Evolutionary conservation across 441 rosid genomes (phyloP), one percentile per base, ranked within the genome.

Genomic region (Hypseocharis bilobata): DNA sequence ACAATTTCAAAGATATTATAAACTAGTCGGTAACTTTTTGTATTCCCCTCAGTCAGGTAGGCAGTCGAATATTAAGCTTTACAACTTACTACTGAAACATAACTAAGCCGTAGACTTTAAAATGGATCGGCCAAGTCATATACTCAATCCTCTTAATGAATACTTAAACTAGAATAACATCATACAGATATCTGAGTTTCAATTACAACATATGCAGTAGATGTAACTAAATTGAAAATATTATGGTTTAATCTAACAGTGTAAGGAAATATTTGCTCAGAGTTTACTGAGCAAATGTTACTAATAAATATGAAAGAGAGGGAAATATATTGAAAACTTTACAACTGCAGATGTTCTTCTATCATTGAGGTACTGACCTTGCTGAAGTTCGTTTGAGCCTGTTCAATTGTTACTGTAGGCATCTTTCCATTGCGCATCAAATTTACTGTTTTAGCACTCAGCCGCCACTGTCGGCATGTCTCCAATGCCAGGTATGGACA

Each of bases 381-480:
- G 78, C 84, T 80, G 40, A 83, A 94, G 74, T 91, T 94, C 69
- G 78, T 85, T 70, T 94, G 99, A 69, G 99, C 97, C 77, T 94
- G 97, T 63, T 94, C 97, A 77, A 88, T 94, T 45, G 99, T 94
- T 66, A 94, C 97, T 65, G 99, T 89, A 42, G 99, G 97, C 80
- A 94, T 91, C 81, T 94, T 94, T 8, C 99, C 97, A 51, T 86
- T 91, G 26, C 96, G 83, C 99, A 94, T 94, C 74, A 94, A 66
- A 75, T 89, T 82, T 45, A 94, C 97, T 16, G 99, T 94, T 82
- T 86, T 94, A 70, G 44, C 80, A 79, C 97, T 94, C 84, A 94
- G 66, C 6, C 99, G 96, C 99, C 99, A 94, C 68, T 94, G 99
- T 17, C 99, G 91, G 65, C 92, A 88, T 52, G 99, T 91, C 82